Base-by-base conservation (phyloP, 2,329 filamentous ascomycete species). In the Blastomyces percursus region DNA sequence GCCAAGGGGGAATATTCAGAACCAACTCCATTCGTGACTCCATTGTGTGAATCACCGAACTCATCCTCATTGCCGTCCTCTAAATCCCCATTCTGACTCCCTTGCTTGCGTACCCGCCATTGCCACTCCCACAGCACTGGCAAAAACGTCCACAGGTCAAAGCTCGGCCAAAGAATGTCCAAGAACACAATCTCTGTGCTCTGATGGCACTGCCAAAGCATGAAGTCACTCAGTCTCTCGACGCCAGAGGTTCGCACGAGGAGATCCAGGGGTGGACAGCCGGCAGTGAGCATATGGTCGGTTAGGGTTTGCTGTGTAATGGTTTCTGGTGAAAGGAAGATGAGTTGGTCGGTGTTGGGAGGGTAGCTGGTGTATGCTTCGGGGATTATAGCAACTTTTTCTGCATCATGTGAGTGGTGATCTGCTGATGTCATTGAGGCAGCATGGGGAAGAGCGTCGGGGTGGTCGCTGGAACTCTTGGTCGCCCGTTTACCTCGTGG, bases 201-300 rank as follows among this genome's bases (percentile, higher is more conserved):
- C 71, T 96, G 85, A 72, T 97, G 92, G 70, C 90, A 94, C 76
- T 99, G 94, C 94, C 94, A 99, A 42, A 99, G 85, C 92, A 99
- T 94, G 70, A 97, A 99, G 74, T 99, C 94, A 72, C 91, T 96
- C 64, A 99, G 79, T 58, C 94, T 84, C 74, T 92, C 88, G 16
- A 99, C 94, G 35, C 92, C 93, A 66, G 91, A 96, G 4, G 94
- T 99, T 59, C 94, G 86, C 59, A 99, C 83, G 61, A 99, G 86
- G 14, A 99, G 82, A 71, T 99, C 94, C 51, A 97, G 79, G 0
- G 94, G 94, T 19, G 94, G 94, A 65, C 89, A 87, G 61, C 86
- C 85, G 58, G 88, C 84, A 3, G 93, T 97, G 77, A 96, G 94
- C 78, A 95, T 90, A 76, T 96, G 91, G 64, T 86, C 84, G 61